Base-by-base conservation (phyloP, 108 stramenopile genomes). In the Chaetoceros tenuissimus region DNA sequence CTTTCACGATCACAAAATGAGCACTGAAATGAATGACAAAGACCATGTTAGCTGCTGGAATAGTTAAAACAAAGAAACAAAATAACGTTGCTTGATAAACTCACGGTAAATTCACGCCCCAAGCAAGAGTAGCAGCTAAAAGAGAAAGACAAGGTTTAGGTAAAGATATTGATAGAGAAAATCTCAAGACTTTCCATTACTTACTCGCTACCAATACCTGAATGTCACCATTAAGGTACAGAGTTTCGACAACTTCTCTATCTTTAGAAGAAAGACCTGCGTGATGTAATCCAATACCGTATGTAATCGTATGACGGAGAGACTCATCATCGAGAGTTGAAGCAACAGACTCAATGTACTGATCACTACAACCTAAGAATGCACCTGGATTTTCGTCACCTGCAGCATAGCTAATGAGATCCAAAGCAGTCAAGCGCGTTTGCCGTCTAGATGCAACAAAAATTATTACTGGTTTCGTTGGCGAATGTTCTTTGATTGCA, bases 271-370 rank as follows among this genome's bases (percentile, higher is more conserved):
- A 63, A 17, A 82, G 72, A 8, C 98, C 98, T 22, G 97, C 99
- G 67, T 99, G 99, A 64, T 99, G 99, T 3, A 99, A 78, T 18
- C 97, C 99, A 48, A 99, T 85, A 10, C 99, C 99, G 66, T 98
- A 99, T 0, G 84, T 67, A 23, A 99, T 74, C 1, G 96, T 95
- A 69, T 99, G 97, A 31, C 76, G 72, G 29, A 99, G 71, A 16
- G 94, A 78, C n/a, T 82, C 82, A 60, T 99, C 99, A 24, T 72
- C 62, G 40, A 91, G 65, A 7, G 75, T 71, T 50, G 63, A 62
- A 2, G 79, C 81, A 24, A 94, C 48, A 13, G 74, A 57, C 17
- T 88, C 84, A 45, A 91, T 79, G 62, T 79, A 83, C 28, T 71
- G 77, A 30, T 94, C 89, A 51, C 57, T 54, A 48, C 80, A 84